Evolutionary conservation across 768 basidiomycete species (phyloP), one percentile per base, ranked within the genome.

Genomic region (Serendipita sp.): DNA sequence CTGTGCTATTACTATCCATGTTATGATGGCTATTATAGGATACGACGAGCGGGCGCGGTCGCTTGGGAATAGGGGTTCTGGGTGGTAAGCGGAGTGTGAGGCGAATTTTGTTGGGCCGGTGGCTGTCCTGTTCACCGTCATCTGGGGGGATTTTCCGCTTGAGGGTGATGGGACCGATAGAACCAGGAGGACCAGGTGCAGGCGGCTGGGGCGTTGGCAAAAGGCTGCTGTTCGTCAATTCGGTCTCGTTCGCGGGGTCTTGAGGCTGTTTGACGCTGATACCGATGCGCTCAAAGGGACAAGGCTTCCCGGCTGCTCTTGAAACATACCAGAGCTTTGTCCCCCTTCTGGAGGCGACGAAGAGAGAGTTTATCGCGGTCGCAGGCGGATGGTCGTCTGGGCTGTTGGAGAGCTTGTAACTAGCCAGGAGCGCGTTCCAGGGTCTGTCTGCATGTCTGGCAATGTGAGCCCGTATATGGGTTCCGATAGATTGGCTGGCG

Each of bases 301-400:
- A 89, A 0, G 84, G 82, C 3, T 83, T 80, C 60, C 88, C 88
- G 7, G 86, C 83, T 16, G 85, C 85, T 68, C 82, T 81, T 71
- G 83, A 84, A 66, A 90, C 78, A 72, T 89, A 90, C 86, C 86
- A 90, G 15, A 90, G 86, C 70, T 82, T 81, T 48, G 88, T 90
- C 35, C 88, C 88, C 41, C 84, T 80, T 65, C 88, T 79, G 70
- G 88, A 90, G 72, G 86, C 85, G 56, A 87, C 88, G 68, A 87
- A 87, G 15, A 23, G 80, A 77, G 62, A 79, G 83, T 1, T 86
- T 89, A 72, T 84, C 75, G 48, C 89, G 79, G 1, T 85, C 88
- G 46, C 84, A 79, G 15, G 13, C 15, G 52, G 16, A 70, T 87
- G 82, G 71, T 90, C 88, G 75, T 90, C 88, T 28, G 80, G 77